Percentiles rank a stretch among this genome's conserved stretches.
phyloP scores from a whole-genome alignment of 257 asterid genomes.

The Jacaranda mimosifolia region DNA sequence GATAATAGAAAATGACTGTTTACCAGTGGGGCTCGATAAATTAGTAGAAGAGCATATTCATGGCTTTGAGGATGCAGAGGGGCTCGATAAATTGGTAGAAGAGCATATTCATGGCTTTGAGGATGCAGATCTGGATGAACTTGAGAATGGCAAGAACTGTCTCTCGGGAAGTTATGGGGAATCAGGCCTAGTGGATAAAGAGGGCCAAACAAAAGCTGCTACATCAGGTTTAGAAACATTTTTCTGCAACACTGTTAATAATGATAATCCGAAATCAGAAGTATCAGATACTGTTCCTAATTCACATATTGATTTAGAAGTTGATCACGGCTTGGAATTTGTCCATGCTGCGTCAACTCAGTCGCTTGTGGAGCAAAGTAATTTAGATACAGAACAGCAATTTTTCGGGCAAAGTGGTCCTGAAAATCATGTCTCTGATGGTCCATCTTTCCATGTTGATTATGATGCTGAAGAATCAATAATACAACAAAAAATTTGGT shows the following conservation, averaged over 20 bases:
- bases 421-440: conserved; percentile 18
- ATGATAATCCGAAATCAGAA: conserved; percentile 37
- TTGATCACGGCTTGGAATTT: conserved; percentile 32
- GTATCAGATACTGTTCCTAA: conserved; percentile 31
- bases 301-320: conserved; percentile 28
- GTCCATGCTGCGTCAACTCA: conserved; percentile 32
- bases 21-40: conserved; percentile 31
- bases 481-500: conserved; percentile 29
- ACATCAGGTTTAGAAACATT: neutral
- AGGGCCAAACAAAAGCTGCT: conserved; percentile 31
- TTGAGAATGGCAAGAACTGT: conserved; percentile 30
- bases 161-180: conserved; percentile 34
- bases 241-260: conserved; percentile 15
- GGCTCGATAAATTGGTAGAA: conserved; percentile 26
- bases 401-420: conserved; percentile 29
- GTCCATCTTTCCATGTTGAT: conserved; percentile 23
- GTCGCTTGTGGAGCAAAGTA: conserved; percentile 32
- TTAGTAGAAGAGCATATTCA: conserved; percentile 32
- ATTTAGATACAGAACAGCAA: conserved; percentile 39
- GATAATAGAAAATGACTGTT: conserved; percentile 25
- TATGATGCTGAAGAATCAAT: conserved; percentile 33
- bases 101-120: conserved; percentile 33
- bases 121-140: neutral
- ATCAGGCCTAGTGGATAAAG: conserved; percentile 41
- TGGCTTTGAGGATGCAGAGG: conserved; percentile 21